Evolutionary conservation across 306 rosid genomes (phyloP).

Genomic region (Quercus ilex): DNA sequence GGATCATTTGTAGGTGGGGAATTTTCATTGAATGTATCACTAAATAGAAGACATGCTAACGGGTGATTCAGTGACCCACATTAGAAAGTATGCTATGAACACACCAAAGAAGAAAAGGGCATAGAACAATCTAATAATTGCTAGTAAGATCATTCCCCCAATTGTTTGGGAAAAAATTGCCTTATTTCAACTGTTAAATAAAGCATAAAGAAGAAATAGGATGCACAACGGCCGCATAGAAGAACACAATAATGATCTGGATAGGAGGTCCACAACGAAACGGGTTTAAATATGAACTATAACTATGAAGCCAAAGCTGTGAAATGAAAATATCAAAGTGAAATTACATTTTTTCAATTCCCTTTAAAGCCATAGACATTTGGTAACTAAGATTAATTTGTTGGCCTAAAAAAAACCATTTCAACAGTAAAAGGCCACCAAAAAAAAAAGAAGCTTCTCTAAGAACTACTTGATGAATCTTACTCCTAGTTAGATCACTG

Average conservation of each 20-base stretch:
- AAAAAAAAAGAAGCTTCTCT: neutral
- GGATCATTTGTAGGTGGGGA: constrained; percentile 81
- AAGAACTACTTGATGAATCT: too few relatives aligned
- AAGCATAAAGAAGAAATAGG: neutral
- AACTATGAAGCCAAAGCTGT: neutral
- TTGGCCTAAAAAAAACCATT: neutral
- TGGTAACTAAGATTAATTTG: neutral
- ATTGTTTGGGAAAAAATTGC: neutral
- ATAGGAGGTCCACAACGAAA: neutral
- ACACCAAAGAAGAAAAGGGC: neutral
- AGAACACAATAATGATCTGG: neutral
- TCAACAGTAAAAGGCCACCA: neutral
- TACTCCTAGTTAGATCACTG: too few relatives aligned
- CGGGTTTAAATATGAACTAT: neutral
- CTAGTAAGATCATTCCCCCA: neutral
- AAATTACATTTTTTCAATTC: neutral
- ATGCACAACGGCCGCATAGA: neutral
- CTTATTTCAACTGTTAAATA: neutral
- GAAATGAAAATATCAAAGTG: neutral
- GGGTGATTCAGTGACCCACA: constrained; percentile 11
- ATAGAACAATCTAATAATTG: neutral
- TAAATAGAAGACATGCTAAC: constrained; percentile 33
- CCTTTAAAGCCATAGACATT: neutral
- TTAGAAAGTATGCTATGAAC: constrained; percentile 11
- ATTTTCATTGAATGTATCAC: constrained; percentile 94